Conservation (phyloP, 2,329 filamentous ascomycete genomes). For the Hyphodiscus sp. region DNA sequence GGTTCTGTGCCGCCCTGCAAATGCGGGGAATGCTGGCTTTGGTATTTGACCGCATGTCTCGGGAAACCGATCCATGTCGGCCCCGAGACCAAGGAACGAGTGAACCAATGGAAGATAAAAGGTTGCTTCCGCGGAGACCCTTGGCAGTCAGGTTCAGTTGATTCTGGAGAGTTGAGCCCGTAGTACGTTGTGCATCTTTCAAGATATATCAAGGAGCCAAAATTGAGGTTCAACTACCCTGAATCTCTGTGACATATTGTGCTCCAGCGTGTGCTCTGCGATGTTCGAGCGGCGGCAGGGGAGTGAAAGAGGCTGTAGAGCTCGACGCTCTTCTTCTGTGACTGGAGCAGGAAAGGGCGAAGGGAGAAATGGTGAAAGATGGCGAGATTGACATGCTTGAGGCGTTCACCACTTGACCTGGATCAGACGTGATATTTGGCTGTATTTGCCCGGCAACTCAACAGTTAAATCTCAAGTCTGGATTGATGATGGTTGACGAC, state of each 20-base stretch:
- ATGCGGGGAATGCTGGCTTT: not conserved
- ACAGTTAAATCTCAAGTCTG: too few species aligned
- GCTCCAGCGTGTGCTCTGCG: slow-evolving; percentile 13
- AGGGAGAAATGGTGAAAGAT: not conserved
- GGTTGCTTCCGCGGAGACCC: not conserved
- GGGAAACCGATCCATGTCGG: too few species aligned
- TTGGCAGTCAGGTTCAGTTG: not conserved
- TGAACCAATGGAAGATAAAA: not conserved
- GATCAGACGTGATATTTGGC: not conserved
- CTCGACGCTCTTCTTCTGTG: not conserved
- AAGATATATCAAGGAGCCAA: not conserved
- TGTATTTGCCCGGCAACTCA: not conserved
- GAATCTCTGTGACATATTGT: slow-evolving; percentile 24
- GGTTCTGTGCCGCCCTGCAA: not conserved
- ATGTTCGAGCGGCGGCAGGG: not conserved
- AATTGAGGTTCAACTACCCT: slow-evolving; percentile 12
- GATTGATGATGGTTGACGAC: not conserved
- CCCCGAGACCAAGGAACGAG: not conserved
- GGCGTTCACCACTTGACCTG: not conserved
- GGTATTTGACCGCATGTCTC: too few species aligned
- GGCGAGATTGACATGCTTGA: not conserved
- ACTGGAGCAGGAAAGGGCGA: too few species aligned
- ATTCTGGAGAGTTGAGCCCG: not conserved
- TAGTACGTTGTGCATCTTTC: not conserved
- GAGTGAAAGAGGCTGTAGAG: not conserved